Conservation (phyloP, 2,329 filamentous ascomycete species). For the Scolecobasidium constrictum region DNA sequence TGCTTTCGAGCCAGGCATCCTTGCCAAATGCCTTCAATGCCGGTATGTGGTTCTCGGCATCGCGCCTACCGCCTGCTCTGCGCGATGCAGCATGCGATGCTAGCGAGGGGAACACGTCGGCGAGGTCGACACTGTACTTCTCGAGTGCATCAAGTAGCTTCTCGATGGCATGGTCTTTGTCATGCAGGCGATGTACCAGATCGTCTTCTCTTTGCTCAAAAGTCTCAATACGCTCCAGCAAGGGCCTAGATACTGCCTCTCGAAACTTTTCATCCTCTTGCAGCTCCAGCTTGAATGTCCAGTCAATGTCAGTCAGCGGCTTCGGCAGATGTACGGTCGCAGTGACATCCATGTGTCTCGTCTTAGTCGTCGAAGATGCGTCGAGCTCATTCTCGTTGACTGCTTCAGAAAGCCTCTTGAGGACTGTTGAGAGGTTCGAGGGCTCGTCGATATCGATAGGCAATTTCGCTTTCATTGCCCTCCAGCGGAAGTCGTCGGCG, state of each 20-base stretch:
- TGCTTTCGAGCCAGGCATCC: conserved; percentile 1
- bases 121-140: conserved; percentile 5
- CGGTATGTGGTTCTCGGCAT: conserved; percentile 7
- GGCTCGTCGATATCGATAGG: conserved; percentile 6
- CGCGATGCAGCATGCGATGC: not conserved
- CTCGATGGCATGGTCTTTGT: conserved; percentile 9
- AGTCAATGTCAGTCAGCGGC: conserved; percentile 4
- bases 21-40: conserved; percentile 4
- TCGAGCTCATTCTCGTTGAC: not conserved
- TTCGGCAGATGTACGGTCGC: conserved; percentile 2
- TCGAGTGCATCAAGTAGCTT: conserved; percentile 3
- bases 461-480: conserved; percentile 1
- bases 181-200: conserved; percentile 6
- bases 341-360: not conserved
- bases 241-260: conserved; percentile 2
- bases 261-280: conserved; percentile 4
- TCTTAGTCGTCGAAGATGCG: not conserved
- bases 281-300: conserved; percentile 6
- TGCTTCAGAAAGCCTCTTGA: conserved; percentile 1
- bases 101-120: conserved; percentile 4
- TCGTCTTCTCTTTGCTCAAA: conserved; percentile 3
- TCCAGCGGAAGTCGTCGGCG: conserved; percentile 4
- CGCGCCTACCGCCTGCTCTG: not conserved
- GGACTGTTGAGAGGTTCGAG: conserved; percentile 1
- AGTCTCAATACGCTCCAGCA: conserved; percentile 1